Evolutionary conservation across 176 grass and related monocot species (phyloP).

Genomic region (Oryza glaberrima): DNA sequence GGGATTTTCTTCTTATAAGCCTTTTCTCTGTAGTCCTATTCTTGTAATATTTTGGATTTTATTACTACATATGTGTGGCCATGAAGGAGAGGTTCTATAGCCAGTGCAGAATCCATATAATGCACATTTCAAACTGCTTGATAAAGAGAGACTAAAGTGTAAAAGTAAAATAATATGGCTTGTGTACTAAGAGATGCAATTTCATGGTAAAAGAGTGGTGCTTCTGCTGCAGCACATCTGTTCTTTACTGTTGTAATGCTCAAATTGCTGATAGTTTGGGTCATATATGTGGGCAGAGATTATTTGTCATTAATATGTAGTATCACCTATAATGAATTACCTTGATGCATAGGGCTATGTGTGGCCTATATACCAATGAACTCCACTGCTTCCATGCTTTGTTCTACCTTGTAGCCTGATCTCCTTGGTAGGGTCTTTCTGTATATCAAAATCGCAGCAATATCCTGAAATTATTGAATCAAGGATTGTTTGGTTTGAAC

Average conservation of each 20-base stretch:
- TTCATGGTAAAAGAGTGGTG: background rate
- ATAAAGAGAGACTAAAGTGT: background rate
- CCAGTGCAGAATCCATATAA: background rate
- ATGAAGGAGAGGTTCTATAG: constrained; percentile 27
- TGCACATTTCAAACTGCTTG: background rate
- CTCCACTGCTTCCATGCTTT: background rate
- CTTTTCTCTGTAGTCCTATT: background rate
- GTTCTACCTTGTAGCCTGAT: background rate
- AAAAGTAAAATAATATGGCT: background rate
- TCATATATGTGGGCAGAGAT: background rate
- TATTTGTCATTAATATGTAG: background rate
- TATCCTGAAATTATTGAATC: background rate
- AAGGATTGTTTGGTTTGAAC: background rate
- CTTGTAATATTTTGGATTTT: constrained; percentile 1
- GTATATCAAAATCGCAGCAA: background rate
- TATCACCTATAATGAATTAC: background rate
- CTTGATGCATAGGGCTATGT: background rate
- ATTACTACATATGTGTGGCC: background rate
- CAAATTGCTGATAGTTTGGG: background rate
- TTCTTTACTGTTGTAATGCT: background rate
- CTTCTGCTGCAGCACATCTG: background rate
- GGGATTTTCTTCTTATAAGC: background rate
- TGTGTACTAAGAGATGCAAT: background rate
- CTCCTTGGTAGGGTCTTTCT: background rate
- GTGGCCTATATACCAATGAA: constrained; percentile 1